phyloP scores from a whole-genome alignment of 2,329 filamentous ascomycete species.

The Dryadomyces sulphureus region DNA sequence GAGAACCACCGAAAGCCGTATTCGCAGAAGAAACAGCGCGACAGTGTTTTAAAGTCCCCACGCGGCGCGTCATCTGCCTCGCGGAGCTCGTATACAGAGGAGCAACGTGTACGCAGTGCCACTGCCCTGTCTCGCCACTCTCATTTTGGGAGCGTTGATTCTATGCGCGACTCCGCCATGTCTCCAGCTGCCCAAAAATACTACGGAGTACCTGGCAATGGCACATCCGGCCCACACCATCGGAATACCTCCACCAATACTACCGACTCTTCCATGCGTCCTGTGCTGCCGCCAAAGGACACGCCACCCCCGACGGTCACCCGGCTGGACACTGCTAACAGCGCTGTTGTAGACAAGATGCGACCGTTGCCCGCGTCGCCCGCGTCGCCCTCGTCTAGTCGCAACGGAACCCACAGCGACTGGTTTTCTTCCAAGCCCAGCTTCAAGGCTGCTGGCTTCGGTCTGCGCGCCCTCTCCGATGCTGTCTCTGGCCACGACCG shows the following conservation, averaged over 20 bases:
- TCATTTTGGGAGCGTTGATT: slow-evolving; percentile 66
- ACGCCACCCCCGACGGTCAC: slow-evolving; percentile 41
- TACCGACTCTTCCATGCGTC: slow-evolving; percentile 33
- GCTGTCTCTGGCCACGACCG: slow-evolving; percentile 41
- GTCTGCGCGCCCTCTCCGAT: slow-evolving; percentile 78
- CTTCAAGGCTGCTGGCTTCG: slow-evolving; percentile 39
- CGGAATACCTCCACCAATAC: slow-evolving; percentile 47
- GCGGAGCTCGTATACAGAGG: slow-evolving; percentile 46
- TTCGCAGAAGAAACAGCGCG: slow-evolving; percentile 69
- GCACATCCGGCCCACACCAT: slow-evolving; percentile 30
- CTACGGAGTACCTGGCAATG: slow-evolving; percentile 33
- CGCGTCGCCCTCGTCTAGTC: slow-evolving; percentile 28
- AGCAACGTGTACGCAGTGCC: slow-evolving; percentile 51
- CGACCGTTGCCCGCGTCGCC: slow-evolving; percentile 22
- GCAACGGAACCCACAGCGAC: slow-evolving; percentile 33
- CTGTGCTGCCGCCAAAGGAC: slow-evolving; percentile 38
- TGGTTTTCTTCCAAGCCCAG: slow-evolving; percentile 40
- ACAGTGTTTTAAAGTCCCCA: slow-evolving; percentile 38
- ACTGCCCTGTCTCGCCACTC: slow-evolving; percentile 58
- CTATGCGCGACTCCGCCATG: slow-evolving; percentile 42
- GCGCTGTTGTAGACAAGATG: slow-evolving; percentile 13
- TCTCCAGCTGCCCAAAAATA: slow-evolving; percentile 59
- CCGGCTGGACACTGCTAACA: slow-evolving; percentile 34
- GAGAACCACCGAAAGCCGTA: slow-evolving; percentile 58
- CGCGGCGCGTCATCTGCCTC: slow-evolving; percentile 28